Conservation (phyloP, 2,329 filamentous ascomycete species). For the Botryotinia globosa region DNA sequence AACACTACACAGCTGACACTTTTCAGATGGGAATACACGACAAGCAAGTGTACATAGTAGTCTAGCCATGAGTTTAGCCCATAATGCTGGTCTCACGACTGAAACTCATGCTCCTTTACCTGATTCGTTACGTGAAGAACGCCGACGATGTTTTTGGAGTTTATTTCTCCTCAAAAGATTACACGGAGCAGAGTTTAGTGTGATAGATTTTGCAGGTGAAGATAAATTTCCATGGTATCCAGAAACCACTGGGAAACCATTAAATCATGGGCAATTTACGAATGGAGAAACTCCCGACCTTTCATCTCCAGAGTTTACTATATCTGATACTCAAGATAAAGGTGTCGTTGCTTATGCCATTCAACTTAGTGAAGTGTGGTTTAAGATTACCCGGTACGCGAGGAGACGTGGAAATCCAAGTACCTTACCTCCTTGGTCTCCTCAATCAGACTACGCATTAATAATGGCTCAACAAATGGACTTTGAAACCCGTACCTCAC, state of each 20-base stretch:
- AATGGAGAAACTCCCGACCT: constrained; percentile 13
- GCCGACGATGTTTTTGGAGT: constrained; percentile 39
- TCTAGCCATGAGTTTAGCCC: constrained; percentile 46
- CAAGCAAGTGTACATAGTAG: constrained; percentile 46
- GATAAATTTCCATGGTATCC: constrained; percentile 42
- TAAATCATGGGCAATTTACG: constrained; percentile 24
- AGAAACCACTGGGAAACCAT: constrained; percentile 37
- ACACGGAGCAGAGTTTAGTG: constrained; percentile 35
- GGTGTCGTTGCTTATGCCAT: constrained; percentile 48
- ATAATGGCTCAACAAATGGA: constrained; percentile 51
- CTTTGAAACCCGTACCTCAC: constrained; percentile 50
- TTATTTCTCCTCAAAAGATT: constrained; percentile 38
- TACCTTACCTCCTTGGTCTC: constrained; percentile 47
- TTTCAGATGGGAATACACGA: constrained; percentile 45
- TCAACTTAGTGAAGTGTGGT: constrained; percentile 48
- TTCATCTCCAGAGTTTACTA: constrained; percentile 24
- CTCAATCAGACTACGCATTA: constrained; percentile 50
- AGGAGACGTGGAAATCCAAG: constrained; percentile 45
- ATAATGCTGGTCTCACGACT: constrained; percentile 45
- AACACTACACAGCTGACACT: not conserved
- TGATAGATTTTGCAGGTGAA: constrained; percentile 41
- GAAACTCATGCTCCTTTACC: constrained; percentile 34
- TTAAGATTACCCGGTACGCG: constrained; percentile 48
- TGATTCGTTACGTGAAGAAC: constrained; percentile 33
- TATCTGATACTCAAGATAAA: constrained; percentile 33